Conservation (phyloP, 192 early-diverging fungal genomes). For the Coemansia sp. region DNA sequence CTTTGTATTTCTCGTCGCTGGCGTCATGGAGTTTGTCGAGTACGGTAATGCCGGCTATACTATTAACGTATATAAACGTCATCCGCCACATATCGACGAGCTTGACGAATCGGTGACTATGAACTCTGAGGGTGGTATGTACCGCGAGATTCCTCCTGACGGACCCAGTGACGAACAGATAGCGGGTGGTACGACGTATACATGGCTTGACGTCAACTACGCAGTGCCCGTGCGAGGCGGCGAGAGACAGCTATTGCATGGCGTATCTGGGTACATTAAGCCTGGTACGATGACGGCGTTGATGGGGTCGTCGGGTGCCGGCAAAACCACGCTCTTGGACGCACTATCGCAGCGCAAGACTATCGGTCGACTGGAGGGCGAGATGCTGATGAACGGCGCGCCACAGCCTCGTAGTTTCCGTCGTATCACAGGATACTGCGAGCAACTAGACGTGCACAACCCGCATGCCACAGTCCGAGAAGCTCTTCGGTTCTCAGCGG, state of each 20-base stretch:
- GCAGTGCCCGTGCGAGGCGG: conserved; percentile 67
- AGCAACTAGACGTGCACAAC: conserved; percentile 80
- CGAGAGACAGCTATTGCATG: conserved; percentile 68
- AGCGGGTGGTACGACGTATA: conserved; percentile 60
- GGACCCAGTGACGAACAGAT: conserved; percentile 37
- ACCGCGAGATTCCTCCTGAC: not conserved
- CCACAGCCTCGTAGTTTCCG: conserved; percentile 59
- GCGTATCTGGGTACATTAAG: conserved; percentile 69
- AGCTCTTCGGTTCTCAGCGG: conserved; percentile 64
- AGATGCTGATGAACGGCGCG: conserved; percentile 67
- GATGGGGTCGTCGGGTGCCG: conserved; percentile 66
- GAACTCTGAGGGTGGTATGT: conserved; percentile 13
- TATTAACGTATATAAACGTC: conserved; percentile 41
- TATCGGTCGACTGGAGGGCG: conserved; percentile 61
- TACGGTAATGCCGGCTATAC: conserved; percentile 42
- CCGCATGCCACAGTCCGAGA: conserved; percentile 70
- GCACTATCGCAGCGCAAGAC: conserved; percentile 74
- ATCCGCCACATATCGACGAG: conserved; percentile 21
- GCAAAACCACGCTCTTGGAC: conserved; percentile 69
- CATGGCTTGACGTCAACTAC: conserved; percentile 72
- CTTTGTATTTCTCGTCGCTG: conserved; percentile 40
- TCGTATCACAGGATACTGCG: conserved; percentile 75
- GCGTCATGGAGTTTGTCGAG: conserved; percentile 62
- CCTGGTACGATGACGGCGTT: conserved; percentile 79
- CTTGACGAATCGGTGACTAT: no score